Conservation (phyloP, 2,329 filamentous ascomycete species). For the Penicillium rolfsii region DNA sequence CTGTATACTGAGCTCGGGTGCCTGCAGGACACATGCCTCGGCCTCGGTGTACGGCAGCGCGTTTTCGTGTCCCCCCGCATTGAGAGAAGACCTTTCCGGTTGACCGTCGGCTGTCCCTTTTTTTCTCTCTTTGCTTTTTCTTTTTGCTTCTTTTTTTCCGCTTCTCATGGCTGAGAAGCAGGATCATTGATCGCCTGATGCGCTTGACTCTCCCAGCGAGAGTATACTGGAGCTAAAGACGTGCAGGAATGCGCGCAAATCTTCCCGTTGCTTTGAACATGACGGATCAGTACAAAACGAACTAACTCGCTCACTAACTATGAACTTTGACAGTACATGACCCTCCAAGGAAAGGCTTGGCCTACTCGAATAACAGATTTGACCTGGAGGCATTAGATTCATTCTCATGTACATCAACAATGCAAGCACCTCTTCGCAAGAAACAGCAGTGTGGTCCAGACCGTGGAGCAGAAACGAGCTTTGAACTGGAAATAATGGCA, state of each 20-base stretch:
- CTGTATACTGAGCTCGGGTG: background rate
- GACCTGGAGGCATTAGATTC: conserved; percentile 26
- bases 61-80: conserved; percentile 23
- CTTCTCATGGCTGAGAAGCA: background rate
- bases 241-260: conserved; percentile 5
- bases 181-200: background rate
- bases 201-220: background rate
- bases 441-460: conserved; percentile 29
- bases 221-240: background rate
- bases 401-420: conserved; percentile 37
- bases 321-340: background rate
- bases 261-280: background rate
- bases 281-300: background rate
- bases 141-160: conserved; percentile 4
- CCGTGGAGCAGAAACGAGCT: conserved; percentile 24
- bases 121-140: conserved; percentile 14
- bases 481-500: conserved; percentile 20
- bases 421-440: conserved; percentile 35
- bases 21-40: conserved; percentile 19
- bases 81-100: conserved; percentile 2
- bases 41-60: conserved; percentile 12
- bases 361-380: conserved; percentile 15
- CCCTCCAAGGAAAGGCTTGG: conserved; percentile 7
- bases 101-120: conserved; percentile 5
- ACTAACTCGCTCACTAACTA: conserved; percentile 6